Percentiles rank a stretch among this genome's conserved stretches.
These are phyloP conservation scores for Stereocaulon alpinum DNA, from an alignment of 495 filamentous ascomycete species.

Conservation along the genomic window DNA sequence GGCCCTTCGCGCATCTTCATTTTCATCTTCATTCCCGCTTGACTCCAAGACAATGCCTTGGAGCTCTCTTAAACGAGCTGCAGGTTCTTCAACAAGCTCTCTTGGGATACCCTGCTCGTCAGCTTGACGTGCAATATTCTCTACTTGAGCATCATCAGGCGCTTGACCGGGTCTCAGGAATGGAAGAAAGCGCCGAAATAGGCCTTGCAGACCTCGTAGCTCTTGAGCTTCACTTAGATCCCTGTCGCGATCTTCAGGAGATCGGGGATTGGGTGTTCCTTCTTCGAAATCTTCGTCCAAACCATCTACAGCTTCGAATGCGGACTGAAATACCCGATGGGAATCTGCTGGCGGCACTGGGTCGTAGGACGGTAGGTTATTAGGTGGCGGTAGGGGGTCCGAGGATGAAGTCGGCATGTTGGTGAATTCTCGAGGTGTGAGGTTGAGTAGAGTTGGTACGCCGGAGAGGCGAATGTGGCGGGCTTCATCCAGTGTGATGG, in stretches of 20 bases:
- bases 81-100: neutral
- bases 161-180: neutral
- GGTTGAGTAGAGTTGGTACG: slow-evolving; percentile 49
- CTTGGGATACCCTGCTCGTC: neutral
- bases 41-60: neutral
- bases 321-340: neutral
- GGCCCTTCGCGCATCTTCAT: neutral
- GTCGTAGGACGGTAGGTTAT: slow-evolving; percentile 30
- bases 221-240: slow-evolving; percentile 2
- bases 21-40: neutral
- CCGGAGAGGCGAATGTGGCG: slow-evolving; percentile 73
- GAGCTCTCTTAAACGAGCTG: neutral
- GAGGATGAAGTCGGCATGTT: slow-evolving; percentile 47
- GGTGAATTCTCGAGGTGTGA: slow-evolving; percentile 46
- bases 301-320: slow-evolving; percentile 5
- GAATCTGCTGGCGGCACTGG: neutral
- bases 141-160: neutral
- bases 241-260: neutral
- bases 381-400: slow-evolving; percentile 57
- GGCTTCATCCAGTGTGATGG: slow-evolving; percentile 58
- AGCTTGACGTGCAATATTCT: neutral
- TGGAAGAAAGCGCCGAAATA: slow-evolving; percentile 15
- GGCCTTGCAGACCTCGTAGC: slow-evolving; percentile 8
- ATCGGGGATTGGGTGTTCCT: slow-evolving; percentile 3
- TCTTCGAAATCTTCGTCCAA: slow-evolving; percentile 6